Evolutionary conservation across 2,329 filamentous ascomycete genomes (phyloP).

Genomic region (Paradendryphiella salina): DNA sequence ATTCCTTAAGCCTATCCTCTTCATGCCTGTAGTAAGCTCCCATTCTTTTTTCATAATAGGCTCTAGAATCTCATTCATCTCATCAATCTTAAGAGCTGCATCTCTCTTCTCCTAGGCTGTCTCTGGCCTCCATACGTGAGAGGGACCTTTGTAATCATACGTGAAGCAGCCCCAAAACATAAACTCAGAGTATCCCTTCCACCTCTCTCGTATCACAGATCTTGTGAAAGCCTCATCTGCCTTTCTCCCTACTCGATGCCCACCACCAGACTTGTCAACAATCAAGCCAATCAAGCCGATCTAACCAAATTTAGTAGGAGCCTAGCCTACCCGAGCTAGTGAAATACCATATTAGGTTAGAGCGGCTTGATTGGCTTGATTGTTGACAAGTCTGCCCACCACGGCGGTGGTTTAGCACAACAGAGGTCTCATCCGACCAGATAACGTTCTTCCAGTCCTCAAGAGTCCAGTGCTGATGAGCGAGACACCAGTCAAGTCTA

Average conservation of each 20-base stretch:
- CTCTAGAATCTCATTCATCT: constrained; percentile 12
- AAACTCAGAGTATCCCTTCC: constrained; percentile 14
- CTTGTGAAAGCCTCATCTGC: constrained; percentile 9
- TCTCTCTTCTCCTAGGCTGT: constrained; percentile 5
- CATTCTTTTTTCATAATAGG: constrained; percentile 11
- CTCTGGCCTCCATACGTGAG: constrained; percentile 5
- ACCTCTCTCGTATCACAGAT: constrained; percentile 13
- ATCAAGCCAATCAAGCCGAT: constrained; percentile 9
- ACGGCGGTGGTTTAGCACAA: constrained; percentile 8
- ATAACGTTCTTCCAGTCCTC: constrained; percentile 21
- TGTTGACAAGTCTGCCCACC: too few species aligned
- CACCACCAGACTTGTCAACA: constrained; percentile 1
- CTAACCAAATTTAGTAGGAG: constrained; percentile 14
- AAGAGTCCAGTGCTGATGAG: constrained; percentile 7
- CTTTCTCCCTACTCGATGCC: constrained; percentile 9
- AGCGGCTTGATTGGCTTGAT: too few species aligned
- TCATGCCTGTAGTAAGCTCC: constrained; percentile 12
- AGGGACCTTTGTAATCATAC: not conserved
- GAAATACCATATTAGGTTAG: too few species aligned
- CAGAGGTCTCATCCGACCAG: constrained; percentile 11
- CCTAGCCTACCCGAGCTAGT: too few species aligned
- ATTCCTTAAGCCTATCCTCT: constrained; percentile 3
- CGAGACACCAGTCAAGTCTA: not conserved
- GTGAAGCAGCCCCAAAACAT: constrained; percentile 1
- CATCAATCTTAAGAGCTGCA: constrained; percentile 3